Evolutionary conservation across 2,329 filamentous ascomycete genomes (phyloP).

Genomic region (Xylariales sp.): DNA sequence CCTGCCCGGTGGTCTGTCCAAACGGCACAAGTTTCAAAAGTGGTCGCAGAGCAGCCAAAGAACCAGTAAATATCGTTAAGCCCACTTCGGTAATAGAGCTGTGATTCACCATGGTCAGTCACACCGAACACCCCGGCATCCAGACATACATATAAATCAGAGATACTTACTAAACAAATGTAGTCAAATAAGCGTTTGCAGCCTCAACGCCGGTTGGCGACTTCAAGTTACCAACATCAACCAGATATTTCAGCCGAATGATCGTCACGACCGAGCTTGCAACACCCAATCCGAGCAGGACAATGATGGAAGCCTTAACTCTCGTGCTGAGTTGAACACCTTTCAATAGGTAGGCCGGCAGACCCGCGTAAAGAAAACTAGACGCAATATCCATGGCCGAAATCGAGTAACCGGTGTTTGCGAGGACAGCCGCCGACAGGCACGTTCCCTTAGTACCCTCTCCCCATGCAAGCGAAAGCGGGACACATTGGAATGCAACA

Average conservation of each 20-base stretch:
- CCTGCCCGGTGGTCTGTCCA: conserved; percentile 35
- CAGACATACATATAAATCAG: not conserved
- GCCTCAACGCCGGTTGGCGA: conserved; percentile 38
- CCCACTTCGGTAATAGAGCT: conserved; percentile 40
- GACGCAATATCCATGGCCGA: conserved; percentile 41
- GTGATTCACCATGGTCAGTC: conserved; percentile 23
- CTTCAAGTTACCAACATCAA: conserved; percentile 35
- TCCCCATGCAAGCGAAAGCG: conserved; percentile 38
- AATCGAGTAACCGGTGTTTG: conserved; percentile 40
- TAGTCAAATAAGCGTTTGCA: conserved; percentile 38
- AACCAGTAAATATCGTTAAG: conserved; percentile 38
- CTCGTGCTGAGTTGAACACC: conserved; percentile 37
- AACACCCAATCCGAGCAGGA: conserved; percentile 38
- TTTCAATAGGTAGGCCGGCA: conserved; percentile 33
- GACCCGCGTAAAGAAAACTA: conserved; percentile 36
- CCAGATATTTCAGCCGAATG: conserved; percentile 39
- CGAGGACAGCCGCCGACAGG: conserved; percentile 35
- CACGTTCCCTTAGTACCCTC: conserved; percentile 34
- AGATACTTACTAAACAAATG: conserved; percentile 41
- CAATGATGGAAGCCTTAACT: conserved; percentile 37
- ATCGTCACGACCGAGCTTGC: conserved; percentile 40
- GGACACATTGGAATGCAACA: conserved; percentile 37
- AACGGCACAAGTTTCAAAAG: conserved; percentile 38
- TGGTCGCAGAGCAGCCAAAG: conserved; percentile 38
- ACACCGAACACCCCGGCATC: not conserved